Evolutionary conservation across 192 early-diverging fungal genomes (phyloP), one percentile per base, ranked within the genome.

Genomic region (Entophlyctis helioformis): DNA sequence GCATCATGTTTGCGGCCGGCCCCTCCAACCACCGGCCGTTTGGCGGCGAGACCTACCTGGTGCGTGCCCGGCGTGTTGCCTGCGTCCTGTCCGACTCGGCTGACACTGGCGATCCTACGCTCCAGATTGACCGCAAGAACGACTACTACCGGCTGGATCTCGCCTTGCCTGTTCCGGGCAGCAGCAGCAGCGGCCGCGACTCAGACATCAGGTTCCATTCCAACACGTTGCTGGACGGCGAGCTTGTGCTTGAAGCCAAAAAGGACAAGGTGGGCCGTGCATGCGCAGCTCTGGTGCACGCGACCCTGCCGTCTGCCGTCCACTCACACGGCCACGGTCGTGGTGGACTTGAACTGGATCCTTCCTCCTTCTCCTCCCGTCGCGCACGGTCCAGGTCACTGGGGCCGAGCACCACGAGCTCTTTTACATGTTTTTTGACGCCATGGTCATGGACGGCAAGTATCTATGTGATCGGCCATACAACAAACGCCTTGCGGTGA

Each of bases 221-320:
- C 35, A 59, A 73, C 34, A 94, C 90, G 6, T 63, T 97, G 11
- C 66, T 98, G 31, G 91, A 98, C 52, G 90, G 87, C 1, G 94
- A 98, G 61, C 65, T 98, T 36, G 86, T 98, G 9, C 56, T 83
- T 2, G 91, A 93, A 52, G 45, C 42, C 1, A 72, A 86, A 36
- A 42, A 49, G 0, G 72, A 84, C 54, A 81, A 84, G 19, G 41
- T 29, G 15, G 63, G 60, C 29, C 54, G 66, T 40, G 20, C 31
- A 62, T 37, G 45, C 24, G n/a, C 23, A 51, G 39, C 4, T 31
- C 29, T 31, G 4, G 29, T 11, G 29, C 11, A 8, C 29, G 29
- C 6, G 11, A 8, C 11, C 6, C 6, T 11, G 6, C 29, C 29
- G 11, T 31, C 29, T 31, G 29, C 6, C 29, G 11, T 11, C 29